Evolutionary conservation across 176 grass and related monocot species (phyloP), one percentile per base, ranked within the genome.

Genomic region (Aegilops sharonensis): DNA sequence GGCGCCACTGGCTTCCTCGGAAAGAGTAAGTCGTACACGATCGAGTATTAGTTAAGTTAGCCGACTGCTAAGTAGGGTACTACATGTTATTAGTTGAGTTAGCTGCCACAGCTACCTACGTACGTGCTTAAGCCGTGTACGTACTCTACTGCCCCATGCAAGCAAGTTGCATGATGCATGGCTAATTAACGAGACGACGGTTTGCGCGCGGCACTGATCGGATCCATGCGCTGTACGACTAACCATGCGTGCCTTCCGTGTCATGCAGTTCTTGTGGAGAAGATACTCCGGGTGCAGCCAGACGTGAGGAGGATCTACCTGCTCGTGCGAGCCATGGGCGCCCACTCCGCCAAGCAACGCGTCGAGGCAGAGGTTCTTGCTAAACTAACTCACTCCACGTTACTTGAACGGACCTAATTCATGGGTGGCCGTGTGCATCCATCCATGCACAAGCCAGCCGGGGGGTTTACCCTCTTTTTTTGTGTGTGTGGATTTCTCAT

Each of bases 1-100:
- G 93, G 95, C 23, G 82, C 93, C 32, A 98, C 95, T 6, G 95
- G 95, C 5, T 98, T 98, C 64, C 89, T 95, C n/a, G 95, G 89
- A 17, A 98, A 95, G 85, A 90, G 95, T 98, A 91, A 14, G 89
- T 31, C 31, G 31, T 83, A 30, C 11, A 5, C 13, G 6, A 52
- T 17, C 48, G 5, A 57, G 18, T 57, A 43, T 6, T 56, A 6
- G 17, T 8, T 21, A 8, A 57, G 1, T 57, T 21, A 57, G 54
- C 54, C 18, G 6, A 57, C 54, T 20, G 18, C 18, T 57, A 57
- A 57, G 54, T 57, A 57, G 52, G 52, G 52, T 20, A 39, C 8
- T 39, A 56, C 18, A 6, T 52, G 54, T 57, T 52, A 52, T 52
- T 54, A 54, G 18, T 20, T 56, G 17, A 57, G 14, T 17, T 31